phyloP scores from a whole-genome alignment of 768 basidiomycete species.

The Arthromyces matolae region DNA sequence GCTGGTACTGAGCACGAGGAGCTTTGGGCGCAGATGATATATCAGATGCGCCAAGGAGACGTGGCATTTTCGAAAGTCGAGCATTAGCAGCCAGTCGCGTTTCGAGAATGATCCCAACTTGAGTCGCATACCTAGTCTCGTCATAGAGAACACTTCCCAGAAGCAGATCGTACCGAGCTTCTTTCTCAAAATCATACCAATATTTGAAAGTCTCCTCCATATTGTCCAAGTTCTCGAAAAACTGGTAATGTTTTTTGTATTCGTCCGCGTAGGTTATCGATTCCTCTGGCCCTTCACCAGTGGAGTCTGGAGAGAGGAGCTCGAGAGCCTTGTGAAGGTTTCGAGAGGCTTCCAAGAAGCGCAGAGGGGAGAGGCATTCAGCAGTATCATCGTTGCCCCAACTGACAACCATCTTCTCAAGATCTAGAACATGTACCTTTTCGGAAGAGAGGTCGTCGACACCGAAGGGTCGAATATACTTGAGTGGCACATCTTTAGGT shows the following conservation, averaged over 20 bases:
- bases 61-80: background rate
- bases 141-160: background rate
- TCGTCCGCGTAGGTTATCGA: background rate
- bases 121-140: background rate
- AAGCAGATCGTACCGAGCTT: conserved; percentile 6
- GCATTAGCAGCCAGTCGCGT: background rate
- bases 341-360: background rate
- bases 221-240: conserved; percentile 6
- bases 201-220: conserved; percentile 5
- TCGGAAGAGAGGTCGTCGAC: background rate
- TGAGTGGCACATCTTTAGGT: background rate
- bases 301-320: background rate
- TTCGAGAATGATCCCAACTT: background rate
- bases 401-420: background rate
- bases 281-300: background rate
- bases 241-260: background rate
- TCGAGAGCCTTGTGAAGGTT: background rate
- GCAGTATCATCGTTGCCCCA: background rate
- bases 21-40: too few species aligned
- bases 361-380: background rate
- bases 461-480: background rate
- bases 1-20: background rate
- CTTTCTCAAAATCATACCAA: conserved; percentile 12
- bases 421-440: conserved; percentile 1
- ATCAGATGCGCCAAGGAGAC: background rate